Conservation (phyloP, 1,284 basidiomycete species). For the Baeospora myosura region DNA sequence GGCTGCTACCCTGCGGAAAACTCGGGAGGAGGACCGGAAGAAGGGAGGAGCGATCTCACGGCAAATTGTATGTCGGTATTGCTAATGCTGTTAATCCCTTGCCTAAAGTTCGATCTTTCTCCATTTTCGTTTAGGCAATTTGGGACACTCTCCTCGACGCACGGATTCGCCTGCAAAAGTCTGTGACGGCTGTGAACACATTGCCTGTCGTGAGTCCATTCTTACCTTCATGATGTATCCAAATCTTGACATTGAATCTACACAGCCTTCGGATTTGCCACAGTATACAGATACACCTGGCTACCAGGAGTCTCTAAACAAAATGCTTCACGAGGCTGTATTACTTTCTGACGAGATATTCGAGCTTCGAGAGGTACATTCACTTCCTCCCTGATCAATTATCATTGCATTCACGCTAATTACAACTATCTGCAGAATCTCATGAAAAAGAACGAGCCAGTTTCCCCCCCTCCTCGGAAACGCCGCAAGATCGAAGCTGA, state of each 20-base stretch:
- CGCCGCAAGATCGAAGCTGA: conserved; percentile 38
- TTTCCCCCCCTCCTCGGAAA: conserved; percentile 51
- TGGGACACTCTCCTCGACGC: conserved; percentile 84
- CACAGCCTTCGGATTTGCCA: conserved; percentile 27
- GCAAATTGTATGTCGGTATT: conserved; percentile 79
- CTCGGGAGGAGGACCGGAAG: conserved; percentile 55
- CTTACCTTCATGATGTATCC: conserved; percentile 5
- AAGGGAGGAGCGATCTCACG: conserved; percentile 79
- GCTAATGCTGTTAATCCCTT: too few relatives aligned
- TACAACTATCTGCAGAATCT: conserved; percentile 30
- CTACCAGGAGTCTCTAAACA: conserved; percentile 32
- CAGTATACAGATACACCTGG: conserved; percentile 22
- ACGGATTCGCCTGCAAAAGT: conserved; percentile 85
- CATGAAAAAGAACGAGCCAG: conserved; percentile 38
- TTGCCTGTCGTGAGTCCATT: conserved; percentile 43
- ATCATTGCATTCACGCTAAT: too few relatives aligned
- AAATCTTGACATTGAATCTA: conserved; percentile 6
- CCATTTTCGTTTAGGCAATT: conserved; percentile 43
- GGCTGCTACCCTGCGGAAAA: conserved; percentile 46
- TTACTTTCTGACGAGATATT: conserved; percentile 61
- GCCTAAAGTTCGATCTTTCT: conserved; percentile 5
- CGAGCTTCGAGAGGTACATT: conserved; percentile 53
- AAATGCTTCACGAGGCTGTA: conserved; percentile 52
- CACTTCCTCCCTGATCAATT: background rate
- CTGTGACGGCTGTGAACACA: conserved; percentile 53